Conservation (phyloP, 495 filamentous ascomycete genomes). For the Mytilinidion resinicola region DNA sequence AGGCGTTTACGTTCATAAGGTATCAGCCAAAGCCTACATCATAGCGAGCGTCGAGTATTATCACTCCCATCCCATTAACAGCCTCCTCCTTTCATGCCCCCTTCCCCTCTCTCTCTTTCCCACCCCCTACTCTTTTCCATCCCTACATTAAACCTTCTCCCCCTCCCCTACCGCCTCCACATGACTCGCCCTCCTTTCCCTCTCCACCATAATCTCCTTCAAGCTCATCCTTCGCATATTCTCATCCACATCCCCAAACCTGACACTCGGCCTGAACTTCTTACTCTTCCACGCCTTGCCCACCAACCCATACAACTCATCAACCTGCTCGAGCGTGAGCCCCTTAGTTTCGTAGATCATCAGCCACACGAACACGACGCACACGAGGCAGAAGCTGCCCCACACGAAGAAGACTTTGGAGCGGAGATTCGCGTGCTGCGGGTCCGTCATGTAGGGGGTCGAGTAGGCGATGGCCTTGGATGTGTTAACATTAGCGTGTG, state of each 20-base stretch:
- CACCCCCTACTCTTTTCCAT: neutral
- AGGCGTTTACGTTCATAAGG: too few species aligned
- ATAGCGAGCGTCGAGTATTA: too few species aligned
- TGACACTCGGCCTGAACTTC: conserved; percentile 25
- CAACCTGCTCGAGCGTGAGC: conserved; percentile 36
- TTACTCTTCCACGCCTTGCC: conserved; percentile 32
- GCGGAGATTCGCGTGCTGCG: conserved; percentile 35
- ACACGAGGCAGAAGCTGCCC: conserved; percentile 35
- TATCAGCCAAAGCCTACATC: too few species aligned
- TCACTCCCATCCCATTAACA: too few species aligned
- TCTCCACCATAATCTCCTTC: conserved; percentile 19
- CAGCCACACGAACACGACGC: conserved; percentile 35
- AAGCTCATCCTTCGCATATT: conserved; percentile 9
- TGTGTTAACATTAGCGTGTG: neutral
- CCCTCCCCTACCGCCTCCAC: conserved; percentile 5
- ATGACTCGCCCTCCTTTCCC: conserved; percentile 26
- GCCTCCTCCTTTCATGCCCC: neutral
- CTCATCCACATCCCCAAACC: conserved; percentile 26
- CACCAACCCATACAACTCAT: conserved; percentile 38
- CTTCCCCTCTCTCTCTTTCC: conserved; percentile 9
- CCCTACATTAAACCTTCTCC: neutral
- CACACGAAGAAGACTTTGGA: conserved; percentile 41
- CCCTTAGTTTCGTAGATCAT: conserved; percentile 42
- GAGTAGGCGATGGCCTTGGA: conserved; percentile 35
- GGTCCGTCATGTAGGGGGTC: conserved; percentile 38